phyloP scores from a whole-genome alignment of 495 filamentous ascomycete species.

The Penicillium canariense region DNA sequence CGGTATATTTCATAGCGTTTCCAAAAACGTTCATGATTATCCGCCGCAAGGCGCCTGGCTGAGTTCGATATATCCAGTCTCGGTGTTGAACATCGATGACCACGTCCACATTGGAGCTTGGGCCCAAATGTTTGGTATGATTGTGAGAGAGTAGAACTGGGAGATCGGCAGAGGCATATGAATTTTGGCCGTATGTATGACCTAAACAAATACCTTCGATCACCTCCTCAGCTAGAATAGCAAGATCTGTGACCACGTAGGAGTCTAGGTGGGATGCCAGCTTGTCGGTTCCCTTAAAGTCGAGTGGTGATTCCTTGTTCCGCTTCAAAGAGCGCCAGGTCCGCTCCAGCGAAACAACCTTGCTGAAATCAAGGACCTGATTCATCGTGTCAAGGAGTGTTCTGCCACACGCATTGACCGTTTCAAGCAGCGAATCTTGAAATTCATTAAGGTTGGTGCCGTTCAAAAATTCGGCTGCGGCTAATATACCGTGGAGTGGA shows the following conservation, averaged over 20 bases:
- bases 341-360: constrained; percentile 58
- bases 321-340: constrained; percentile 41
- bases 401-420: constrained; percentile 70
- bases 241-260: constrained; percentile 43
- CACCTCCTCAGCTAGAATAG: constrained; percentile 48
- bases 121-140: not conserved
- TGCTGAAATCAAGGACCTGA: constrained; percentile 71
- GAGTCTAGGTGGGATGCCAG: constrained; percentile 44
- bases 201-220: constrained; percentile 55
- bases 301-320: constrained; percentile 28
- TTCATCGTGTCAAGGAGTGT: constrained; percentile 79
- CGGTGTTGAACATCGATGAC: constrained; percentile 62
- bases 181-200: constrained; percentile 39
- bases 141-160: constrained; percentile 21
- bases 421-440: constrained; percentile 66
- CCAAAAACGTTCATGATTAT: constrained; percentile 82
- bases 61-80: constrained; percentile 61
- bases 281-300: constrained; percentile 32
- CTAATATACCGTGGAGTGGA: constrained; percentile 74
- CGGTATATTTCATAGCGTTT: constrained; percentile 80
- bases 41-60: constrained; percentile 70
- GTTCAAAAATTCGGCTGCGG: constrained; percentile 63
- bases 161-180: constrained; percentile 26
- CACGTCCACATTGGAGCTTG: constrained; percentile 48
- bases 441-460: constrained; percentile 48